These are phyloP conservation scores for Boletus barrowsii DNA, from an alignment of 768 basidiomycete genomes.

Conservation along the genomic window DNA sequence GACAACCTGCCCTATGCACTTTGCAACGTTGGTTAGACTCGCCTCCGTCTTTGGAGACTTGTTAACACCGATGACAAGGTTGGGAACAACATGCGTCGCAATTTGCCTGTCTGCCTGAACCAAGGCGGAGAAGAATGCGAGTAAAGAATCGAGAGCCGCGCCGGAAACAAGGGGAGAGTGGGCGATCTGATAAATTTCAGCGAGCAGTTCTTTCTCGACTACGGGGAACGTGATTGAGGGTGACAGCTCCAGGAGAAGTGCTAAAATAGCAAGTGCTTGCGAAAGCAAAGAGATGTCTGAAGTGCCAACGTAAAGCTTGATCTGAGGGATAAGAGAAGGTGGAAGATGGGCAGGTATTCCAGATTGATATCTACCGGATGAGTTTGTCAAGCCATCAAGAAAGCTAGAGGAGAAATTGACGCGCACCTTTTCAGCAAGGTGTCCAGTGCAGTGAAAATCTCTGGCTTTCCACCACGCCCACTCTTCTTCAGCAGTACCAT, in stretches of 20 bases:
- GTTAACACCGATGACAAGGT: conserved; percentile 62
- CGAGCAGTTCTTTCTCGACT: conserved; percentile 67
- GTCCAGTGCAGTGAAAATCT: conserved; percentile 76
- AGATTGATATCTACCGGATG: conserved; percentile 38
- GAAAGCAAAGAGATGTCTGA: conserved; percentile 77
- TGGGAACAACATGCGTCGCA: conserved; percentile 77
- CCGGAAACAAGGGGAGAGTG: conserved; percentile 79
- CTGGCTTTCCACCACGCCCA: conserved; percentile 72
- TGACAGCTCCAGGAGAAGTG: conserved; percentile 65
- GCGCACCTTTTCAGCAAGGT: conserved; percentile 59
- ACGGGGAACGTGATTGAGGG: conserved; percentile 70
- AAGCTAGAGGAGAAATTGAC: conserved; percentile 23
- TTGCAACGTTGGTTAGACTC: conserved; percentile 71
- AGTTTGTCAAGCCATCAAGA: background rate
- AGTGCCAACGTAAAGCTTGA: conserved; percentile 72
- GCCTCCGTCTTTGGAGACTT: conserved; percentile 58
- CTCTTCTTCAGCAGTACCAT: conserved; percentile 74
- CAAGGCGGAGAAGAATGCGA: conserved; percentile 78
- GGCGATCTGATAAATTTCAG: conserved; percentile 65
- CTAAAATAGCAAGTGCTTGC: conserved; percentile 62
- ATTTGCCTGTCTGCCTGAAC: conserved; percentile 82
- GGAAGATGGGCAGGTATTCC: conserved; percentile 58
- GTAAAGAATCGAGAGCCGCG: conserved; percentile 74
- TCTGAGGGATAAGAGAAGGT: conserved; percentile 61
- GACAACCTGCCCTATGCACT: conserved; percentile 82